Base-by-base conservation (phyloP, 208 protist species). In the Phytomonas francai region DNA sequence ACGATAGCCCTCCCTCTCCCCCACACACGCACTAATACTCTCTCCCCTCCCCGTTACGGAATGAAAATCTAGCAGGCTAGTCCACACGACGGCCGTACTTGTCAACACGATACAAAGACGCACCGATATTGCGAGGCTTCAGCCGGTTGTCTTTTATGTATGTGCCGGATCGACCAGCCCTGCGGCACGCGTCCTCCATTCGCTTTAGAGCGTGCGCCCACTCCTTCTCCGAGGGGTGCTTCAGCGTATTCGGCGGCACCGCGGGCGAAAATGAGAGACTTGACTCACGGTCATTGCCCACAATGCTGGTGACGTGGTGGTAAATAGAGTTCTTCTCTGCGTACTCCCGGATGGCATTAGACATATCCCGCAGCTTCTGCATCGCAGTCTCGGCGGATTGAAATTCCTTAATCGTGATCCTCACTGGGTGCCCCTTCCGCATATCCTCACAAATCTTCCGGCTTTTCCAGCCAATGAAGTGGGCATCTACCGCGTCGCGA, bases 401-500 rank as follows among this genome's bases (percentile, higher is more conserved):
- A 63, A 96, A 96, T 29, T 96, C 83, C 30, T 78, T 81, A 30
- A 93, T 92, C 30, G 78, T 85, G 27, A 96, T 64, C 70, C 91
- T 88, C 42, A 94, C 91, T 2, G 85, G 79, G 71, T 94, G 88
- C 0, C 78, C 69, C 61, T 83, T 87, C 67, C 76, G 74, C 27
- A 96, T 73, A 59, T 93, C 88, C 61, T 91, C 78, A 30, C 79
- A 78, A 25, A 94, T 89, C 72, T 94, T 94, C 65, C 93, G 92
- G 79, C 85, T 91, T 61, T 83, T 81, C 91, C 91, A 96, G 36
- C 87, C 84, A 22, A 96, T 72, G 78, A 94, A 93, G 68, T 96
- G 91, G 3, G 91, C 76, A 62, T 96, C 91, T 16, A 89, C 88
- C 0, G 85, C 87, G 54, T 96, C 91, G 42, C 91, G 86, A 63